phyloP scores from a whole-genome alignment of 306 rosid genomes.

The Cicer arietinum region DNA sequence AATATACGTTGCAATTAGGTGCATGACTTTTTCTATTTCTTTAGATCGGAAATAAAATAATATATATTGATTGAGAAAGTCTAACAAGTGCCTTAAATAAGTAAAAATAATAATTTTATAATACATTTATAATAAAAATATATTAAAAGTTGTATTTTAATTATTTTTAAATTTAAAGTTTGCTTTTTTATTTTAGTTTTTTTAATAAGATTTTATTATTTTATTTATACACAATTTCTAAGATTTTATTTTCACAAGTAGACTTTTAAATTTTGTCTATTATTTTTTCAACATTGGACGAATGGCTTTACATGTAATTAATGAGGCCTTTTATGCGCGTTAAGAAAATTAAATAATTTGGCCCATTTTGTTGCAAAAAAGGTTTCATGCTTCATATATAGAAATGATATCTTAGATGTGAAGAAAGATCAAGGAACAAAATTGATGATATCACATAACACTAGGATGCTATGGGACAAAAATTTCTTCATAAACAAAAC shows the following conservation, averaged over 20 bases:
- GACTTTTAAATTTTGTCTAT: no score
- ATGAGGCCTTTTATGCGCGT: not conserved
- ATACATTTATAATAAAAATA: no score
- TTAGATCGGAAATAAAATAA: no score
- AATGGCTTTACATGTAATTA: constrained; percentile 30
- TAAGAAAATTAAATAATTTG: constrained; percentile 7
- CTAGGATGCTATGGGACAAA: not conserved
- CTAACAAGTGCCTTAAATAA: no score
- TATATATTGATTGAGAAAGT: no score
- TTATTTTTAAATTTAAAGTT: no score
- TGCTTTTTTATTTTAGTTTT: no score
- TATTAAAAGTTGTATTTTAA: no score
- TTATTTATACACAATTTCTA: no score
- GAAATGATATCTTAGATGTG: not conserved
- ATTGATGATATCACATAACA: not conserved
- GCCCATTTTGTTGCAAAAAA: not conserved
- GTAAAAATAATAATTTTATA: no score
- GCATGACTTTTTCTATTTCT: not conserved
- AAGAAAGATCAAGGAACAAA: not conserved
- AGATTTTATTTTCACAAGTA: no score
- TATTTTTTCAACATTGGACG: not conserved
- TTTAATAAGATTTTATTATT: no score
- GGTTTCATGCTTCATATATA: not conserved
- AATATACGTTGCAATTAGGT: constrained; percentile 18
- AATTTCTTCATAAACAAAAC: not conserved